A percentile compares a stretch with the other conserved stretches of the same genome.
phyloP scores from a whole-genome alignment of 495 filamentous ascomycete species.

The Talaromyces ruber region DNA sequence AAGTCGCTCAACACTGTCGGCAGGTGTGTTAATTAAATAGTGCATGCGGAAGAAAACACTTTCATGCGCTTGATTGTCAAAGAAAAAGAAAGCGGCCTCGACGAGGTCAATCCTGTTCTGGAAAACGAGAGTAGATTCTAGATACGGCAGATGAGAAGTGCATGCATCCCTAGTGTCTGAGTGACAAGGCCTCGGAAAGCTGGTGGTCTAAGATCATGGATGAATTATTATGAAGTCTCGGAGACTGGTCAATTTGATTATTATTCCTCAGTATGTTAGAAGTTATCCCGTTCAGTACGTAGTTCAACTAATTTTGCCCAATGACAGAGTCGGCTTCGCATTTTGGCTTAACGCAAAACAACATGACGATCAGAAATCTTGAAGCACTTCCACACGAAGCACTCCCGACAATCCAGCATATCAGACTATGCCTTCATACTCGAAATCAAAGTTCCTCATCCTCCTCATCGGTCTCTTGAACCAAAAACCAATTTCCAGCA shows the following conservation, averaged over 20 bases:
- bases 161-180: slow-evolving; percentile 3
- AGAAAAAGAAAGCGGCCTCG: not conserved
- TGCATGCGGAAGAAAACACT: not conserved
- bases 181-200: not conserved
- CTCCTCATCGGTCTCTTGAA: not conserved
- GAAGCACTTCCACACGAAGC: not conserved
- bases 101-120: slow-evolving; percentile 3
- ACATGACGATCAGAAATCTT: not conserved
- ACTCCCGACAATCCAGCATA: not conserved
- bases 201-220: slow-evolving; percentile 5
- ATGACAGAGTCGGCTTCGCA: not conserved
- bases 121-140: slow-evolving; percentile 3
- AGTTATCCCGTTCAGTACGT: too few species aligned
- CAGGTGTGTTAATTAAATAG: not conserved
- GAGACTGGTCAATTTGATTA: not conserved
- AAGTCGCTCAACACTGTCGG: slow-evolving; percentile 2
- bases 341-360: not conserved
- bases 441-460: not conserved
- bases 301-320: too few species aligned
- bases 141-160: not conserved
- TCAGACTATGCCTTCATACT: not conserved
- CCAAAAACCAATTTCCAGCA: slow-evolving; percentile 6
- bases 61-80: slow-evolving; percentile 1
- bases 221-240: not conserved
- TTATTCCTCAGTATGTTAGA: too few species aligned